phyloP scores from a whole-genome alignment of 1,284 basidiomycete genomes.

The Trichosporon sp. region DNA sequence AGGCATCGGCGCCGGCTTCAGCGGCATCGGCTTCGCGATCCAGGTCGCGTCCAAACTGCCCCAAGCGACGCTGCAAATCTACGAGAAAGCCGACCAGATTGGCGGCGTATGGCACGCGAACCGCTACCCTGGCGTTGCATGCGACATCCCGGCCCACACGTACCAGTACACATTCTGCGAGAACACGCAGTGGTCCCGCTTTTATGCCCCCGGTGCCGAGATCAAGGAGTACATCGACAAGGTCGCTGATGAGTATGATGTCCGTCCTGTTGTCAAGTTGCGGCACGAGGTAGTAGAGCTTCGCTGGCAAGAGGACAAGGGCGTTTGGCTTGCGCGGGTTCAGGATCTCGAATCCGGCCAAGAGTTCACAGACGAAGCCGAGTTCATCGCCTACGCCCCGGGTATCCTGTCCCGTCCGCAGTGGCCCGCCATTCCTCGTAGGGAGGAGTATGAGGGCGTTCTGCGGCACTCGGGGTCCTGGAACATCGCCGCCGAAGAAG shows the following conservation, averaged over 20 bases:
- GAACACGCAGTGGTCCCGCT: conserved; percentile 36
- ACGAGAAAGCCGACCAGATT: conserved; percentile 27
- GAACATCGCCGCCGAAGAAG: conserved; percentile 29
- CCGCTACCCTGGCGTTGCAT: conserved; percentile 42
- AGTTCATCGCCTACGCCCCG: conserved; percentile 44
- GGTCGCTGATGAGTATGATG: conserved; percentile 34
- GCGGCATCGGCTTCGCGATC: conserved; percentile 27
- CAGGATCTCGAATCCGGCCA: conserved; percentile 18
- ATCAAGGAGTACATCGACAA: conserved; percentile 39
- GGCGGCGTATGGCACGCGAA: conserved; percentile 41
- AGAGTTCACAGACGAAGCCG: conserved; percentile 33
- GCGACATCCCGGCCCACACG: conserved; percentile 44
- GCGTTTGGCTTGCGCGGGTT: conserved; percentile 40
- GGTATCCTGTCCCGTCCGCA: conserved; percentile 37
- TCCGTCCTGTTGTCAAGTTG: conserved; percentile 38
- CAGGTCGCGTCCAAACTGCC: conserved; percentile 23
- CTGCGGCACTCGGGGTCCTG: conserved; percentile 39
- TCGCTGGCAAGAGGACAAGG: conserved; percentile 34
- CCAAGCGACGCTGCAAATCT: conserved; percentile 25
- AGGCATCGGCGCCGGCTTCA: conserved; percentile 28
- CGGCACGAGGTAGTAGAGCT: conserved; percentile 38
- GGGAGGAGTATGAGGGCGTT: conserved; percentile 38
- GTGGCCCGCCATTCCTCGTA: conserved; percentile 44
- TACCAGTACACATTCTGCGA: conserved; percentile 37
- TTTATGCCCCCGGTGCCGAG: conserved; percentile 42